Conservation (phyloP, 345 rosid genomes). For the Combretum micranthum region DNA sequence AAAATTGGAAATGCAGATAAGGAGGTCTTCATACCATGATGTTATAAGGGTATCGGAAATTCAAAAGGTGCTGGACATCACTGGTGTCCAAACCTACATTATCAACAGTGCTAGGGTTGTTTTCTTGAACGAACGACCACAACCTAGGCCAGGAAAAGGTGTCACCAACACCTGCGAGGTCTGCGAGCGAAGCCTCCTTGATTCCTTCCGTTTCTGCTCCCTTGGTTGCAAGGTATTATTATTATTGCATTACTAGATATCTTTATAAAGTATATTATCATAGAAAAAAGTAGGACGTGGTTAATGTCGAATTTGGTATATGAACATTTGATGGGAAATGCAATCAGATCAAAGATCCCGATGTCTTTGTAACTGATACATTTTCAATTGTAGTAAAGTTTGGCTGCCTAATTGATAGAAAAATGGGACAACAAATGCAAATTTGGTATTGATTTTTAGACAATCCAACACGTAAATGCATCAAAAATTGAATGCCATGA, state of each 20-base stretch:
- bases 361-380: too few species aligned
- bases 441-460: too few species aligned
- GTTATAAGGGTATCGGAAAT: constrained; percentile 94
- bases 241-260: not conserved
- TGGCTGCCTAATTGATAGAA: too few species aligned
- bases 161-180: constrained; percentile 90
- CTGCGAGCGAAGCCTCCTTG: constrained; percentile 91
- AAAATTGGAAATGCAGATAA: constrained; percentile 49
- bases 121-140: constrained; percentile 94
- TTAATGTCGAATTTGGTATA: too few species aligned
- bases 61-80: constrained; percentile 75
- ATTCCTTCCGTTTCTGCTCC: constrained; percentile 93
- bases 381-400: too few species aligned
- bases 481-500: too few species aligned
- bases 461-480: too few species aligned
- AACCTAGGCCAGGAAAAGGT: constrained; percentile 94
- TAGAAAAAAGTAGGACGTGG: too few species aligned
- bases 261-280: not conserved
- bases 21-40: constrained; percentile 99
- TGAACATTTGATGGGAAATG: too few species aligned
- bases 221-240: constrained; percentile 88
- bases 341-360: too few species aligned
- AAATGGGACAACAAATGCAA: too few species aligned
- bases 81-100: constrained; percentile 92
- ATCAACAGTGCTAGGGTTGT: constrained; percentile 96